Conservation (phyloP, 2,329 filamentous ascomycete genomes). For the Pseudopithomyces maydicus region DNA sequence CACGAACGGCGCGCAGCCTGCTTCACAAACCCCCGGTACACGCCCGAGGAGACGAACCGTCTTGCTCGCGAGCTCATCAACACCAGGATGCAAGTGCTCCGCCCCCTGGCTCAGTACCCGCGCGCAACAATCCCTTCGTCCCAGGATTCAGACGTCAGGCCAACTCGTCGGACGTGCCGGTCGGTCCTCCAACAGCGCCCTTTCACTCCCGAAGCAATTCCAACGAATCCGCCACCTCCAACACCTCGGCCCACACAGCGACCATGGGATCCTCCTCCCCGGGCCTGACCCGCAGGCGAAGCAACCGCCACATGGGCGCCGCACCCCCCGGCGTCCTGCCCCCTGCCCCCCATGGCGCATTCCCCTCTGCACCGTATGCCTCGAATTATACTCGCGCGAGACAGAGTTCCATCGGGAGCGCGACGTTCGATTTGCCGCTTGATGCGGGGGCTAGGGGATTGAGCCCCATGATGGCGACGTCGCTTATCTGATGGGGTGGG, state of each 20-base stretch:
- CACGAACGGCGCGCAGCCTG: constrained; percentile 20
- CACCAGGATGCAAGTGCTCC: constrained; percentile 38
- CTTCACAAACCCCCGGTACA: constrained; percentile 30
- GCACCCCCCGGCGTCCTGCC: constrained; percentile 28
- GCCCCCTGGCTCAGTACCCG: constrained; percentile 30
- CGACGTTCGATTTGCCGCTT: constrained; percentile 34
- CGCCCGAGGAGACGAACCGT: constrained; percentile 40
- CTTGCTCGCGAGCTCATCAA: constrained; percentile 45
- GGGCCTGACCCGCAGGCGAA: constrained; percentile 38
- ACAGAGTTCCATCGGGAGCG: constrained; percentile 26
- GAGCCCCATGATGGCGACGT: constrained; percentile 40
- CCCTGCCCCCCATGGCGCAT: constrained; percentile 26
- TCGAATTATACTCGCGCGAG: constrained; percentile 37
- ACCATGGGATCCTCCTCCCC: constrained; percentile 33
- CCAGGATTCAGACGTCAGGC: constrained; percentile 35
- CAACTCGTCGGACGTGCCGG: constrained; percentile 22
- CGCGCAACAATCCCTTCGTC: constrained; percentile 44
- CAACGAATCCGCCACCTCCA: constrained; percentile 38
- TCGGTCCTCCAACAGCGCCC: constrained; percentile 12
- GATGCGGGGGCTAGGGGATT: constrained; percentile 28
- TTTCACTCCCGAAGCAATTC: constrained; percentile 39
- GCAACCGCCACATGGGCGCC: constrained; percentile 39
- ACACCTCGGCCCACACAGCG: constrained; percentile 35
- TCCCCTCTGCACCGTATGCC: constrained; percentile 30
- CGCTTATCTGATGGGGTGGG: constrained; percentile 27